These are phyloP conservation scores for Euphrasia arctica DNA, from an alignment of 305 asterid species.

Conservation along the genomic window DNA sequence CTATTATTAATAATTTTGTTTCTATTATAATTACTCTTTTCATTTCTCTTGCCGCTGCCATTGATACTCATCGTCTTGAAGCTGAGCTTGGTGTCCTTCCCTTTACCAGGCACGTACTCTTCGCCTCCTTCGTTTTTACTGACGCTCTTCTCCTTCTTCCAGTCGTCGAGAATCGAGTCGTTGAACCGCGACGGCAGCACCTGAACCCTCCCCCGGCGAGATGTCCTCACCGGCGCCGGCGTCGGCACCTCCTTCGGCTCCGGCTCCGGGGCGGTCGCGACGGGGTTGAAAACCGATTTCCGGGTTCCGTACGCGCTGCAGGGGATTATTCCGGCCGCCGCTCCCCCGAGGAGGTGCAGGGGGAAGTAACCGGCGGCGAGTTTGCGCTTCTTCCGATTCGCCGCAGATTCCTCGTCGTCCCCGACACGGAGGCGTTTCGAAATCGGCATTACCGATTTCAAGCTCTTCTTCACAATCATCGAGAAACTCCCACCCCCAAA, in stretches of 20 bases:
- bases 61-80: conserved; percentile 36
- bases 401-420: conserved; percentile 62
- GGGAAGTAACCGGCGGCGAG: conserved; percentile 52
- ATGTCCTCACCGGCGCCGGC: conserved; percentile 91
- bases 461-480: conserved; percentile 89
- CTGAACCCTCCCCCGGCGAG: conserved; percentile 82
- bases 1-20: too few relatives aligned
- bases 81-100: conserved; percentile 36
- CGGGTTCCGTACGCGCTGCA: conserved; percentile 49
- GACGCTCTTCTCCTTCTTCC: conserved; percentile 85
- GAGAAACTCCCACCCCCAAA: conserved; percentile 23
- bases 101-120: conserved; percentile 57
- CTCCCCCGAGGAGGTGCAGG: conserved; percentile 71
- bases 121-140: conserved; percentile 41
- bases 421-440: conserved; percentile 73
- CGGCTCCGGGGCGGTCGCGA: conserved; percentile 32
- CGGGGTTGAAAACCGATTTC: too few relatives aligned
- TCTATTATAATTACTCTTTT: conserved; percentile 23
- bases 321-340: conserved; percentile 68
- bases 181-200: conserved; percentile 89
- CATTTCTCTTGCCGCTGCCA: conserved; percentile 41
- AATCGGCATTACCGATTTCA: conserved; percentile 97
- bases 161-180: conserved; percentile 84
- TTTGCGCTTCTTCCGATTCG: conserved; percentile 71
- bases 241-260: conserved; percentile 48